phyloP scores from a whole-genome alignment of 768 basidiomycete species.

The Piloderma croceum region DNA sequence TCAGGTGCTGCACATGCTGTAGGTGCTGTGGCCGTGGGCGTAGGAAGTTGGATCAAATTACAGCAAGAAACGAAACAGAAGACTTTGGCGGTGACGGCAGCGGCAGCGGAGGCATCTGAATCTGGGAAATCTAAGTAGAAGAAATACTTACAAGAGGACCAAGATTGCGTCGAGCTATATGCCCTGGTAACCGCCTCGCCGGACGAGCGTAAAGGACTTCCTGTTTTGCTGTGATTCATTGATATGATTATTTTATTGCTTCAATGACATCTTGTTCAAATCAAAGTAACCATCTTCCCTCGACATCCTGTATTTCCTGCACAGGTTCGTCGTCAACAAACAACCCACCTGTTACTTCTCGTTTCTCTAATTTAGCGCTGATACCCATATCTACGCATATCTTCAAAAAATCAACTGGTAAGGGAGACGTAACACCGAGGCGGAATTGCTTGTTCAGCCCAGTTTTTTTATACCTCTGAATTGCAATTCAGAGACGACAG shows the following conservation, averaged over 20 bases:
- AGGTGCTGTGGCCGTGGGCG: constrained; percentile 71
- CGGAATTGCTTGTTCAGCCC: constrained; percentile 31
- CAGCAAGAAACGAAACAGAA: constrained; percentile 37
- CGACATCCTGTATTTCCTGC: constrained; percentile 23
- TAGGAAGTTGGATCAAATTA: constrained; percentile 54
- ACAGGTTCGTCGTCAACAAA: constrained; percentile 28
- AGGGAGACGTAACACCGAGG: constrained; percentile 33
- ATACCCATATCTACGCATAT: constrained; percentile 27
- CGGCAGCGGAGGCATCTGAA: constrained; percentile 1
- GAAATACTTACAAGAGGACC: not conserved
- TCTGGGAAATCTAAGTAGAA: not conserved
- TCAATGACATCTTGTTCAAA: not conserved
- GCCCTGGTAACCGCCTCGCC: not conserved
- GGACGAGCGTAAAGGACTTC: not conserved
- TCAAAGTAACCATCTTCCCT: constrained; percentile 25
- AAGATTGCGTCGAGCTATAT: constrained; percentile 2
- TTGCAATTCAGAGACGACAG: not conserved
- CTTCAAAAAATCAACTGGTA: constrained; percentile 32
- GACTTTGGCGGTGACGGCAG: constrained; percentile 14
- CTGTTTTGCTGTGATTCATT: not conserved
- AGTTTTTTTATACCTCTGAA: constrained; percentile 30
- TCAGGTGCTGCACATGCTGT: constrained; percentile 72
- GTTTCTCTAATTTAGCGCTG: too few relatives aligned
- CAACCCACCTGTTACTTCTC: constrained; percentile 30
- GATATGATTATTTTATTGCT: not conserved